These are phyloP conservation scores for Candida namnaoensis DNA, from an alignment of 805 yeast genomes.

Conservation along the genomic window DNA sequence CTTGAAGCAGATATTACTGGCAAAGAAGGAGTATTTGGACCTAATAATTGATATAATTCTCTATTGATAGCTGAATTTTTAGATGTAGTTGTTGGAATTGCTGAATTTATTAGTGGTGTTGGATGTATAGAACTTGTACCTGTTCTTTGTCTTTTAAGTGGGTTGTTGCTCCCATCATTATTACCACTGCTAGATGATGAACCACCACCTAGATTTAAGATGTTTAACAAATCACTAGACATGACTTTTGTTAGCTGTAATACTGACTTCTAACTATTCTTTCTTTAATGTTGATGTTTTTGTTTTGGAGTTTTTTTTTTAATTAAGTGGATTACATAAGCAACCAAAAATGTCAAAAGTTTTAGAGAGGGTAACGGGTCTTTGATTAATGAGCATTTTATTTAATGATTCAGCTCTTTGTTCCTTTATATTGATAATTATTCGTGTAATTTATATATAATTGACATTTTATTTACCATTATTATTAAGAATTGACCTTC, in stretches of 20 bases:
- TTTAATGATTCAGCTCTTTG: too few species aligned
- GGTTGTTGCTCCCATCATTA: not conserved
- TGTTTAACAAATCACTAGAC: not conserved
- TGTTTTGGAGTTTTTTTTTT: too few species aligned
- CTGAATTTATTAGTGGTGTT: not conserved
- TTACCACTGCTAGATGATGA: not conserved
- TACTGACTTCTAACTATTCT: not conserved
- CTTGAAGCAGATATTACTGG: constrained; percentile 41
- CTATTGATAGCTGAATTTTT: constrained; percentile 61
- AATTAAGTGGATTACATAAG: too few species aligned
- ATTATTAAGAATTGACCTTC: too few species aligned
- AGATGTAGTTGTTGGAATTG: constrained; percentile 20
- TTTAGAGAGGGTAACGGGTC: too few species aligned
- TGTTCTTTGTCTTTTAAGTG: constrained; percentile 4
- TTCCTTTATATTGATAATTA: too few species aligned
- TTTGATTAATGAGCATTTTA: too few species aligned
- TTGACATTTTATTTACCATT: too few species aligned
- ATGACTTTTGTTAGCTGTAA: too few species aligned
- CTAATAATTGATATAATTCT: constrained; percentile 80
- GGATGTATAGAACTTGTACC: constrained; percentile 12
- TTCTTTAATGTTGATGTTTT: too few species aligned
- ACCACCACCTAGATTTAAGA: not conserved
- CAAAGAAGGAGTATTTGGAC: constrained; percentile 86
- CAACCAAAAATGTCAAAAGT: too few species aligned
- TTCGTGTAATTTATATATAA: too few species aligned